Evolutionary conservation across 2,329 filamentous ascomycete species (phyloP).

Genomic region (Aspergillus sojae): DNA sequence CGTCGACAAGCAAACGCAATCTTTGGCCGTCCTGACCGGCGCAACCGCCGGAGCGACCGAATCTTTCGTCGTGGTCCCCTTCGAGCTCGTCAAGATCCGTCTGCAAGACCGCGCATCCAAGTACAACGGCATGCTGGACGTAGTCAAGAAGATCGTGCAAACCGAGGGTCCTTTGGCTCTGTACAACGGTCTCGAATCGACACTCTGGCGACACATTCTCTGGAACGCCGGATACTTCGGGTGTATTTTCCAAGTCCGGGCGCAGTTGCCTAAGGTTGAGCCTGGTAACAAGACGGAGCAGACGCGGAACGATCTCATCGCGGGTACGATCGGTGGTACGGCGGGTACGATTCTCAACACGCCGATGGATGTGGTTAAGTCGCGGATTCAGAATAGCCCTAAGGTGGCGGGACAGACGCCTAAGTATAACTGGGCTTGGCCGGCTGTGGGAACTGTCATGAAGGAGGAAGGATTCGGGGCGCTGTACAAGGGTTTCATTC

Average conservation of each 20-base stretch:
- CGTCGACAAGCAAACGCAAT: constrained; percentile 84
- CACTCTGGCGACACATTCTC: constrained; percentile 89
- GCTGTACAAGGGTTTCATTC: constrained; percentile 96
- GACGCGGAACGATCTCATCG: constrained; percentile 84
- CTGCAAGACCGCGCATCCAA: constrained; percentile 93
- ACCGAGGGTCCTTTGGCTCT: constrained; percentile 83
- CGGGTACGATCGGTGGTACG: constrained; percentile 85
- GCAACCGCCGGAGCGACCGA: constrained; percentile 95
- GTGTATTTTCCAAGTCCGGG: constrained; percentile 95
- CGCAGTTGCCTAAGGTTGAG: constrained; percentile 76
- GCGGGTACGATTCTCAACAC: constrained; percentile 92
- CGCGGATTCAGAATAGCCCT: constrained; percentile 90
- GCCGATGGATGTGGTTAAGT: constrained; percentile 96
- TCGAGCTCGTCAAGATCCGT: constrained; percentile 97
- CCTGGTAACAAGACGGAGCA: constrained; percentile 71
- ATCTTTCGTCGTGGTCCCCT: constrained; percentile 94
- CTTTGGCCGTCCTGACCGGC: constrained; percentile 87
- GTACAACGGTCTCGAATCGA: constrained; percentile 96
- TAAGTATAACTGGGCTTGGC: constrained; percentile 99
- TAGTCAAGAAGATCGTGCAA: constrained; percentile 69
- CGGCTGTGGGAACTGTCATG: constrained; percentile 80
- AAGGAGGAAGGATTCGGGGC: constrained; percentile 91
- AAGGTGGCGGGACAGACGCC: constrained; percentile 77
- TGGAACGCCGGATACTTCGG: constrained; percentile 98
- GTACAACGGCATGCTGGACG: constrained; percentile 57